Percentiles rank a stretch among this genome's conserved stretches.
These are phyloP conservation scores for Dictyostelium purpureum DNA, from an alignment of 78 protist genomes.

Conservation along the genomic window DNA sequence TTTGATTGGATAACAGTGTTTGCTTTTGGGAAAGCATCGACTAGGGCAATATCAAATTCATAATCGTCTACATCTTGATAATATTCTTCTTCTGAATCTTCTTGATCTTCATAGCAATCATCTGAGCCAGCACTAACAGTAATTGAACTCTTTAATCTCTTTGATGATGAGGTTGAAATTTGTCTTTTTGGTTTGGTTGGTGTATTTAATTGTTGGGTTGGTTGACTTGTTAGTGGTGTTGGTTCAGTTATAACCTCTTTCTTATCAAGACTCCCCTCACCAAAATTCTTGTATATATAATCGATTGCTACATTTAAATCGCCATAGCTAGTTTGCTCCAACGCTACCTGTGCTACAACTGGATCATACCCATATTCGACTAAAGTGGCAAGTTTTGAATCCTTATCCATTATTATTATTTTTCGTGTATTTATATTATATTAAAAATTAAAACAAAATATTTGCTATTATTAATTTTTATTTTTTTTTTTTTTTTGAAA, in stretches of 20 bases:
- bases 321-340: conserved; percentile 28
- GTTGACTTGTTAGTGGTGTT: background rate
- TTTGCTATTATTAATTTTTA: no score
- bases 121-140: background rate
- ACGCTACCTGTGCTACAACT: conserved; percentile 37
- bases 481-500: no score
- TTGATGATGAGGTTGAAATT: background rate
- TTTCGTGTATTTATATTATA: background rate
- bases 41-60: conserved; percentile 36
- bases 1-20: conserved; percentile 30
- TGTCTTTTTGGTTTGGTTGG: background rate
- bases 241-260: background rate
- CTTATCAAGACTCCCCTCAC: background rate
- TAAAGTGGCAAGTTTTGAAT: conserved; percentile 25
- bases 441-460: background rate
- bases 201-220: background rate
- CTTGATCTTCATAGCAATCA: background rate
- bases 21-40: background rate
- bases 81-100: conserved; percentile 37
- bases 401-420: conserved; percentile 11
- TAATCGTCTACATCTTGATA: conserved; percentile 71
- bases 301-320: conserved; percentile 24
- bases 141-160: background rate
- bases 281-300: conserved; percentile 20
- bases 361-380: conserved; percentile 60